phyloP scores from a whole-genome alignment of 1,284 basidiomycete species.

The Ceratobasidium sp. region DNA sequence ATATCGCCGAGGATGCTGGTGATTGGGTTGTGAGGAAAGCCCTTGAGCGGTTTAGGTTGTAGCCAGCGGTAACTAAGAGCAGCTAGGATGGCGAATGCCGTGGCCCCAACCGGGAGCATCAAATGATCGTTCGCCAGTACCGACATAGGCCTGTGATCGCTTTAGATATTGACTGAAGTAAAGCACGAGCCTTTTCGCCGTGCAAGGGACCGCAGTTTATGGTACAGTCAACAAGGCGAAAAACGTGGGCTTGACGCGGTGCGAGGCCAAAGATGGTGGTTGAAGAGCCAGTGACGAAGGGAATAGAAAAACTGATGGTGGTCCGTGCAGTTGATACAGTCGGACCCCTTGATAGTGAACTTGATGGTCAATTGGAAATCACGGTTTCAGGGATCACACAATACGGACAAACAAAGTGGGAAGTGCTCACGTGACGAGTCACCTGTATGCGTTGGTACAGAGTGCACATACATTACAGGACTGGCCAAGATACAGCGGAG shows the following conservation, averaged over 20 bases:
- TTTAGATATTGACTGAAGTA: background rate
- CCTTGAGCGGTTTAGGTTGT: slow-evolving; percentile 11
- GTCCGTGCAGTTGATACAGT: too few relatives aligned
- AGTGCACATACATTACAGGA: too few relatives aligned
- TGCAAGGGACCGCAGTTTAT: background rate
- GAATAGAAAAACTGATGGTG: slow-evolving; percentile 1
- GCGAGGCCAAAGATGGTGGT: background rate
- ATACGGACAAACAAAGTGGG: too few relatives aligned
- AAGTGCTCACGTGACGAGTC: too few relatives aligned
- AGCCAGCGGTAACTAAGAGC: slow-evolving; percentile 9
- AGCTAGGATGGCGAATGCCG: background rate
- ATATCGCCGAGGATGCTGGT: slow-evolving; percentile 23
- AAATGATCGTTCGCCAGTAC: background rate
- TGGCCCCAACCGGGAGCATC: background rate
- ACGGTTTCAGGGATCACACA: too few relatives aligned
- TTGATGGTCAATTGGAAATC: too few relatives aligned
- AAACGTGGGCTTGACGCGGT: background rate
- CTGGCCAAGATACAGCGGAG: too few relatives aligned
- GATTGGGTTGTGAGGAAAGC: slow-evolving; percentile 25
- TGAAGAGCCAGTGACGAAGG: background rate
- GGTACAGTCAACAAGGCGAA: background rate
- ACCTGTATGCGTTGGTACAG: too few relatives aligned
- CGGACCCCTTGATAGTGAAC: too few relatives aligned
- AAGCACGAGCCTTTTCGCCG: background rate
- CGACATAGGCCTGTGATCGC: background rate